phyloP scores from a whole-genome alignment of 192 early-diverging fungal genomes.

The Coemansia asiatica region DNA sequence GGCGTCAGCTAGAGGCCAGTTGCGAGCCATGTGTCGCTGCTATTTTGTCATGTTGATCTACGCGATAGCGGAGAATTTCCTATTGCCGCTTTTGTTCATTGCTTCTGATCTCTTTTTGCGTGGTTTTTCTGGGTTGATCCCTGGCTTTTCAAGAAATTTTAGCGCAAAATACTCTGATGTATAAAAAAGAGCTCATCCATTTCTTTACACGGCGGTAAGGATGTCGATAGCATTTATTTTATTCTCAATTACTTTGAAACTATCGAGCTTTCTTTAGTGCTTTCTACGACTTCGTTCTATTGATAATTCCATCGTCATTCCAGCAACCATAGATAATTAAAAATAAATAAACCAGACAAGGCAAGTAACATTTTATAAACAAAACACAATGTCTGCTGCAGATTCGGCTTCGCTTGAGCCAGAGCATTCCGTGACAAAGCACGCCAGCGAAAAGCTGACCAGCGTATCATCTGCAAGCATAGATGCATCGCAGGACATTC shows the following conservation, averaged over 20 bases:
- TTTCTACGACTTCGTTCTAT: too few relatives aligned
- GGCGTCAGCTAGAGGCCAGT: slow-evolving; percentile 38
- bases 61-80: background rate
- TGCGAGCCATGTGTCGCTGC: too few relatives aligned
- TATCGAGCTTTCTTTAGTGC: background rate
- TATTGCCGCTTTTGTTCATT: background rate
- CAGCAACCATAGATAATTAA: background rate
- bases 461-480: slow-evolving; percentile 2
- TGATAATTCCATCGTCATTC: background rate
- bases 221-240: too few relatives aligned
- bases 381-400: slow-evolving; percentile 3
- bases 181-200: background rate
- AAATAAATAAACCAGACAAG: background rate
- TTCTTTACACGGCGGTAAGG: too few relatives aligned
- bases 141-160: background rate
- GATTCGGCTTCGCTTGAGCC: background rate
- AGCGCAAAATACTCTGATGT: background rate
- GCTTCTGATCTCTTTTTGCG: background rate
- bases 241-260: too few relatives aligned
- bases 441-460: slow-evolving; percentile 11
- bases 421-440: background rate
- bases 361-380: background rate
- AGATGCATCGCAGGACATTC: background rate
- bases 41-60: background rate
- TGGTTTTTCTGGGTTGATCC: background rate